These are phyloP conservation scores for Cnidoscolus chayamansa DNA, from an alignment of 441 rosid genomes.

Conservation along the genomic window DNA sequence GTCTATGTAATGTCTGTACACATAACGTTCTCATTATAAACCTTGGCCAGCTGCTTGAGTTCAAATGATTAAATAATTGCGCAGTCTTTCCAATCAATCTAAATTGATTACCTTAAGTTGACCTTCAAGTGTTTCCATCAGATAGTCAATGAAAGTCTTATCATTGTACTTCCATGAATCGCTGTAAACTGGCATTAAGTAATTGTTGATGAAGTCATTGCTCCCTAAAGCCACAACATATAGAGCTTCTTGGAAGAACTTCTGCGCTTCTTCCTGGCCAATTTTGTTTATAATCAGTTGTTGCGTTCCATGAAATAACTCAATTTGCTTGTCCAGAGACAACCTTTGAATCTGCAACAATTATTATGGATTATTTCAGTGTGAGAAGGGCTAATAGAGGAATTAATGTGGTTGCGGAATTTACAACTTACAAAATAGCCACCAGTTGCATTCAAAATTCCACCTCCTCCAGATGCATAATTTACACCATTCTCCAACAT, in stretches of 20 bases:
- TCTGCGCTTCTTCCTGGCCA: slow-evolving; percentile 42
- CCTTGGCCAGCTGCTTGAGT: not conserved
- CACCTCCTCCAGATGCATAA: slow-evolving; percentile 92
- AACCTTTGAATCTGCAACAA: slow-evolving; percentile 69
- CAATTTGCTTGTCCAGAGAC: slow-evolving; percentile 70
- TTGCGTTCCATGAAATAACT: slow-evolving; percentile 62
- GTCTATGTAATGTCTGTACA: slow-evolving; percentile 46
- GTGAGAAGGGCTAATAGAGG: too few relatives aligned
- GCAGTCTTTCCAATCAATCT: not conserved
- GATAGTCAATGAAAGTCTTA: slow-evolving; percentile 50
- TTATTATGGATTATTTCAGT: not conserved
- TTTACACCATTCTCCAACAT: slow-evolving; percentile 79
- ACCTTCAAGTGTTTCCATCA: slow-evolving; percentile 63
- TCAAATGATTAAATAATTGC: not conserved
- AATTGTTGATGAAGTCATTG: slow-evolving; percentile 96
- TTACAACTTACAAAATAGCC: slow-evolving; percentile 58
- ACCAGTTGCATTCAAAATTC: slow-evolving; percentile 84
- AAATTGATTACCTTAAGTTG: slow-evolving; percentile 50
- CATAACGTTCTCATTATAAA: not conserved
- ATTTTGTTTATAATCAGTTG: slow-evolving; percentile 46
- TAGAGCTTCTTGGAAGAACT: slow-evolving; percentile 58
- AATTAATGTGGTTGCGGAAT: too few relatives aligned
- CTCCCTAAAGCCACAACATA: slow-evolving; percentile 92
- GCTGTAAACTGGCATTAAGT: slow-evolving; percentile 75
- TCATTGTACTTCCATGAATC: slow-evolving; percentile 85